Conservation (phyloP, 176 grass and related monocot genomes). For the Carex pumila region DNA sequence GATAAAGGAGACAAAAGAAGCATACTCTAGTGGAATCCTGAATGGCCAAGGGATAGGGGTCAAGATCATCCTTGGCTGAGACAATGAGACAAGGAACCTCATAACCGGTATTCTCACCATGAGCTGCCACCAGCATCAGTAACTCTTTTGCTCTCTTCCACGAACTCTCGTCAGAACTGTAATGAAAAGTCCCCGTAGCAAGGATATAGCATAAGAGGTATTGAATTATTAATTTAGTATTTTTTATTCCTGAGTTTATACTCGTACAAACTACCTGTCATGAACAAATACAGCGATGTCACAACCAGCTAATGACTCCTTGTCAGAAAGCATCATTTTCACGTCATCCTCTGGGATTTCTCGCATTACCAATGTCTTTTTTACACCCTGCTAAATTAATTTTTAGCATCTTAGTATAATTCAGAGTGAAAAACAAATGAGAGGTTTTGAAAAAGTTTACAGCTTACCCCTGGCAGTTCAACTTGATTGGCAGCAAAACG, state of each 20-base stretch:
- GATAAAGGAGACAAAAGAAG: background rate
- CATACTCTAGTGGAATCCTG: constrained; percentile 97
- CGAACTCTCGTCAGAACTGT: constrained; percentile 82
- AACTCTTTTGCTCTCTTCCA: constrained; percentile 87
- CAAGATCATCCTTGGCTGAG: constrained; percentile 96
- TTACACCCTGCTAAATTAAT: constrained; percentile 45
- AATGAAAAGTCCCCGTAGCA: constrained; percentile 16
- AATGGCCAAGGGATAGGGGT: constrained; percentile 74
- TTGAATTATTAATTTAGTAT: background rate
- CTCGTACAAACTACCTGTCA: constrained; percentile 49
- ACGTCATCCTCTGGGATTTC: constrained; percentile 90
- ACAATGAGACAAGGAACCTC: constrained; percentile 95
- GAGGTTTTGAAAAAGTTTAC: background rate
- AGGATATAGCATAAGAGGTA: constrained; percentile 2
- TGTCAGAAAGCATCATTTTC: constrained; percentile 58
- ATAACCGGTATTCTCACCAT: constrained; percentile 91
- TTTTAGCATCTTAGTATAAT: background rate
- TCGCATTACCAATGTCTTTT: constrained; percentile 71
- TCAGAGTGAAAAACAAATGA: background rate
- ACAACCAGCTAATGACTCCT: constrained; percentile 77
- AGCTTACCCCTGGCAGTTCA: constrained; percentile 65
- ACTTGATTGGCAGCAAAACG: constrained; percentile 80
- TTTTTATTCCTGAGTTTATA: background rate
- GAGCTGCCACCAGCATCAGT: constrained; percentile 84
- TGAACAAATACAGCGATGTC: constrained; percentile 82